Evolutionary conservation across 2,329 filamentous ascomycete genomes (phyloP).

Genomic region (Orbilia quercus): DNA sequence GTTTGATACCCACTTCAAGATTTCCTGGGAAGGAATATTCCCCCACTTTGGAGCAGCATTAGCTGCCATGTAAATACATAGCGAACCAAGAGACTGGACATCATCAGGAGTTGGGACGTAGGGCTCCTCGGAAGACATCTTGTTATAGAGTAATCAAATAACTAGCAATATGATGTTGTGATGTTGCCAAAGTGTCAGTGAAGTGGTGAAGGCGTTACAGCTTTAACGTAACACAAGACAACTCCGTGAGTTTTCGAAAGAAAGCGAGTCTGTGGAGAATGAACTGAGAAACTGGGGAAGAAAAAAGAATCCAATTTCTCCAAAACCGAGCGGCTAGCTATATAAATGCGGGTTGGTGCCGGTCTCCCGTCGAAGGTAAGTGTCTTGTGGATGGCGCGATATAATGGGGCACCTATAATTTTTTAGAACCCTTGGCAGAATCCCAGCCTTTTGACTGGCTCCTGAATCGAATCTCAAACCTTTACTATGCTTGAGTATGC

Average conservation of each 20-base stretch:
- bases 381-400: slow-evolving; percentile 48
- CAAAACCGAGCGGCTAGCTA: slow-evolving; percentile 46
- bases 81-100: slow-evolving; percentile 24
- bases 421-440: slow-evolving; percentile 42
- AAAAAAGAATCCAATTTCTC: slow-evolving; percentile 23
- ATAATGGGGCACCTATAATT: slow-evolving; percentile 45
- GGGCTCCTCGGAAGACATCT: slow-evolving; percentile 38
- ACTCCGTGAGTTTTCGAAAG: slow-evolving; percentile 8
- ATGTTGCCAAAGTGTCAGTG: neutral
- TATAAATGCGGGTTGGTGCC: slow-evolving; percentile 50
- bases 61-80: slow-evolving; percentile 52
- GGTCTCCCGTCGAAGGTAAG: slow-evolving; percentile 29
- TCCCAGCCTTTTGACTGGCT: slow-evolving; percentile 37
- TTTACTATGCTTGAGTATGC: slow-evolving; percentile 41
- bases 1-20: slow-evolving; percentile 42
- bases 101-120: slow-evolving; percentile 39
- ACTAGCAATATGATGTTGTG: neutral
- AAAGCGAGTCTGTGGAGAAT: slow-evolving; percentile 15
- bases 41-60: slow-evolving; percentile 45
- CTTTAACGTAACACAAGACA: slow-evolving; percentile 1
- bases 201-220: neutral
- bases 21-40: slow-evolving; percentile 10
- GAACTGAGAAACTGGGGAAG: slow-evolving; percentile 24
- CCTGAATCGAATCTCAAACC: slow-evolving; percentile 43
- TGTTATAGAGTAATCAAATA: neutral